Evolutionary conservation across 2,329 filamentous ascomycete species (phyloP), one percentile per base, ranked within the genome.

Genomic region (Diaporthe citri): DNA sequence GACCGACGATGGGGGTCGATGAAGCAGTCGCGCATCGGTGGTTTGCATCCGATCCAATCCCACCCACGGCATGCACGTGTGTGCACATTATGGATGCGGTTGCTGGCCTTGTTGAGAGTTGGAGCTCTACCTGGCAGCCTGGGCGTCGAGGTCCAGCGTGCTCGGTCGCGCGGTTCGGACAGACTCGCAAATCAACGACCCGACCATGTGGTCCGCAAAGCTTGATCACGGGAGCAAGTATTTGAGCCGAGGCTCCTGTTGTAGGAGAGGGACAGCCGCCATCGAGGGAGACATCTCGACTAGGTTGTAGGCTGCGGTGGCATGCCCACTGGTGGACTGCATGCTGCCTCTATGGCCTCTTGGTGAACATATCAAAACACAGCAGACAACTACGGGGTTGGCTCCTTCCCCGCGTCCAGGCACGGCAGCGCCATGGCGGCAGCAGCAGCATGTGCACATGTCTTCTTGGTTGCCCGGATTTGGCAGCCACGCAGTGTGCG

Each of bases 111-210:
- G 36, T 28, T 2, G 41, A 46, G 41, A 22, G 28, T 46, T 28
- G 43, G 31, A 12, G 56, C 34, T 25, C 34, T 22, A 39, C 36
- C 36, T 39, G 36, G 31, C 31, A 31, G 31, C 3, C 31, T 31
- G 31, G 22, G 22, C 10, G 31, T 31, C n/a, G 39, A 28, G 39
- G n/a, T 25, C 25, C 20, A 36, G 43, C 28, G 60, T 48, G 62
- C 62, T 67, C 62, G 22, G 62, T 67, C 62, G 46, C 46, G 64
- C 46, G 46, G 64, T 52, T 67, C 46, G 64, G 64, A 67, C 64
- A 67, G 46, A 17, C 64, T 36, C 31, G 4, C n/a, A 25, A 36
- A 36, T 28, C 46, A 17, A 22, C 4, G 62, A 52, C 64, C 64
- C 64, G 64, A 67, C 31, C 17, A 25, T 41, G 46, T 67, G 64